Evolutionary conservation across 2,329 filamentous ascomycete genomes (phyloP), one percentile per base, ranked within the genome.

Genomic region (Claviceps monticola): DNA sequence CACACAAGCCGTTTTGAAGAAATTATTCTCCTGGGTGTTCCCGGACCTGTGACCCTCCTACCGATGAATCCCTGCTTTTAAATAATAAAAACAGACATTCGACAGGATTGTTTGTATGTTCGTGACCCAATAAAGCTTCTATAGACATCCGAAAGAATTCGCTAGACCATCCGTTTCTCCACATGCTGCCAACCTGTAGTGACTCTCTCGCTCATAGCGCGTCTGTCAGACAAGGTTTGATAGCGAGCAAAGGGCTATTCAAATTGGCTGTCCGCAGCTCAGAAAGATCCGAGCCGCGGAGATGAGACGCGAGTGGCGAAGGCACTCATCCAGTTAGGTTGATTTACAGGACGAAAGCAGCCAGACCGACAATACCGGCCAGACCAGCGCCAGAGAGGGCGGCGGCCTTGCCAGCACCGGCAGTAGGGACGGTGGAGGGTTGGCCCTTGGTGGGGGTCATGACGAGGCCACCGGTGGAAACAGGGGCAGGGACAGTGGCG

Each of bases 341-440:
- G 65, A 71, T 74, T 76, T 80, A 81, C 71, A 80, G 73, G 63
- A 74, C 63, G 66, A 76, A 70, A 65, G 76, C 78, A 62, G 75
- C 78, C 55, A 82, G 64, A 63, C 74, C 80, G 65, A 82, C 70
- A 59, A 81, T 65, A 72, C 74, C 79, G 59, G 76, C 79, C 60
- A 83, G 74, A 59, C 71, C 76, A 55, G 74, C 79, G 56, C 76
- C 79, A 43, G 78, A 79, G 60, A 80, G 66, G 61, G 70, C 74
- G 58, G 73, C 73, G 57, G 68, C 68, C 72, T 76, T 78, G 71
- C 70, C 74, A 57, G 77, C 79, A 68, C 73, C 75, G 56, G 73
- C 75, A 52, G 77, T 75, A 60, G 74, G 68, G 58, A 74, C 66
- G 51, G 66, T 51, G 56, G 63, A 59, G 57, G 68, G 58, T 50